These are phyloP conservation scores for Alternaria gansuensis DNA, from an alignment of 2,329 filamentous ascomycete species.

Conservation along the genomic window DNA sequence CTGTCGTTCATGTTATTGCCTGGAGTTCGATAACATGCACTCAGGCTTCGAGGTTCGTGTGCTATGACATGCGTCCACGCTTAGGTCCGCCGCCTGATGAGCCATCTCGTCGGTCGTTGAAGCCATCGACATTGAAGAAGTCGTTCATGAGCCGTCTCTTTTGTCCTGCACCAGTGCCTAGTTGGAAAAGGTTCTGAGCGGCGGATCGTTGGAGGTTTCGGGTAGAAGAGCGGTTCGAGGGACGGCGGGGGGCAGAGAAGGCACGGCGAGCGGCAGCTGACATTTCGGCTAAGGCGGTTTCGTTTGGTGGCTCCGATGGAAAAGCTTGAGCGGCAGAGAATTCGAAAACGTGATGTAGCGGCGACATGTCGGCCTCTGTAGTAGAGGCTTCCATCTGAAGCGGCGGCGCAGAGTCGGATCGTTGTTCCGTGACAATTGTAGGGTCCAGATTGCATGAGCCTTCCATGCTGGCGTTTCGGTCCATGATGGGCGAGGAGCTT, in stretches of 20 bases:
- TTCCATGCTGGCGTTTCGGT: conserved; percentile 59
- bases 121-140: conserved; percentile 74
- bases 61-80: conserved; percentile 50
- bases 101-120: conserved; percentile 67
- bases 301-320: conserved; percentile 57
- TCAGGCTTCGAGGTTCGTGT: not conserved
- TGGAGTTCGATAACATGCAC: not conserved
- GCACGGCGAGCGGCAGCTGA: conserved; percentile 44
- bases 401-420: conserved; percentile 46
- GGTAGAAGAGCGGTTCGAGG: conserved; percentile 49
- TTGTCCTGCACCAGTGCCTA: conserved; percentile 72
- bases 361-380: conserved; percentile 39
- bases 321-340: conserved; percentile 72
- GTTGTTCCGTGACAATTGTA: conserved; percentile 28
- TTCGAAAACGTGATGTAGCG: conserved; percentile 63
- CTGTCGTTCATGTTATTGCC: conserved; percentile 17
- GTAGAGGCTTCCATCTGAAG: conserved; percentile 52
- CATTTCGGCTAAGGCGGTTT: conserved; percentile 36
- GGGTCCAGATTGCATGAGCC: conserved; percentile 47
- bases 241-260: conserved; percentile 46
- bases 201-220: conserved; percentile 46
- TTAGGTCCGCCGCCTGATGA: conserved; percentile 50
- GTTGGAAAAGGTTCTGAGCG: conserved; percentile 52
- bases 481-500: conserved; percentile 66
- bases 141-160: conserved; percentile 78